Evolutionary conservation across 2,329 filamentous ascomycete species (phyloP), one percentile per base, ranked within the genome.

Genomic region (Aciculosporium take): DNA sequence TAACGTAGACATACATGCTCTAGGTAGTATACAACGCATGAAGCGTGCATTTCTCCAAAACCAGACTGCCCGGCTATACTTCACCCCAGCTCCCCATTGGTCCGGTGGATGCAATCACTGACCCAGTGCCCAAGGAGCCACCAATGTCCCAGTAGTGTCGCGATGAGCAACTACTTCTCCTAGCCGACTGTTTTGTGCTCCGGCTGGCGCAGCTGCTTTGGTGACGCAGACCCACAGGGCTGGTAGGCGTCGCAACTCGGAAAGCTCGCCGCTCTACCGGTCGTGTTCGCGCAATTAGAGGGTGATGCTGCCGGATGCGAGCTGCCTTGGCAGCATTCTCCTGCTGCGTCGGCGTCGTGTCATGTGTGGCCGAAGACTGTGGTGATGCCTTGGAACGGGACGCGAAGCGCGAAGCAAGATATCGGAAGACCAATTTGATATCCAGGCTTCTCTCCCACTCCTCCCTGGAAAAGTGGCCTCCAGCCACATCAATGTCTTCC

Each of bases 371-470:
- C 13, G 66, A 63, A 34, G 66, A 54, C 12, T 64, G 60, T 20
- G 56, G 52, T 37, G 67, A 59, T 49, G 54, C 60, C 46, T 65
- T 59, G 41, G 60, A 57, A 6, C 66, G 64, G 13, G 73, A 66
- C 44, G 76, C 68, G 58, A 94, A 89, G 45, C 84, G 79, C 15
- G 76, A 82, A 44, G 80, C 76, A 24, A 94, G 71, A 56, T 91
- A 96, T 37, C 80, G 78, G 65, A 96, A 96, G 27, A 96, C 84
- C 58, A 94, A 82, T 56, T 83, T 84, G 49, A 95, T 76, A 54
- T 96, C 88, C 5, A 96, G 72, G 41, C 94, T 84, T 45, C 81
- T 79, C 61, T 96, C 88, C 91, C 91, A 98, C 55, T 94, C 91
- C 28, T 91, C 84, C 51, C 84, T 69, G 1, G 72, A 74, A 46